A percentile compares a stretch with the other conserved stretches of the same genome.
Evolutionary conservation across 2,329 filamentous ascomycete genomes (phyloP).

Genomic region (Sordariomycetes sp.): DNA sequence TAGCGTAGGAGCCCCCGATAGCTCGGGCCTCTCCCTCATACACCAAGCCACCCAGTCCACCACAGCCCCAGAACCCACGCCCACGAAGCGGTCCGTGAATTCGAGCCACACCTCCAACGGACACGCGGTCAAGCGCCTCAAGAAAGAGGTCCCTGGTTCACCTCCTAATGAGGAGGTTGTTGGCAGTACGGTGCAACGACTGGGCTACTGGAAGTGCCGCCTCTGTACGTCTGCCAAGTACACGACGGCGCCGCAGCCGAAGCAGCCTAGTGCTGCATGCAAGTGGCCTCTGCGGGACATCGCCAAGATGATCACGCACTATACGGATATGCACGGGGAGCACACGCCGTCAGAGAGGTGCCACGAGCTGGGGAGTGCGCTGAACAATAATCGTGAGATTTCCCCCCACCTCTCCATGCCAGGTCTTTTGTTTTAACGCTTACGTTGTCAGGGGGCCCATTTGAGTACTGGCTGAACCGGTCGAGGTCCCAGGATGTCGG

Average conservation of each 20-base stretch:
- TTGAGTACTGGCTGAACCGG: slow-evolving; percentile 31
- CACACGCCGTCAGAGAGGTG: slow-evolving; percentile 26
- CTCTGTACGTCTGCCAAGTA: slow-evolving; percentile 29
- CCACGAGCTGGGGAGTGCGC: slow-evolving; percentile 25
- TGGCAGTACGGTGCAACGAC: slow-evolving; percentile 18
- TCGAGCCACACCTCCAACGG: neutral
- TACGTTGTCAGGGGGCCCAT: slow-evolving; percentile 21
- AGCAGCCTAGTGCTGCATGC: slow-evolving; percentile 27
- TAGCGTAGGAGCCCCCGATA: neutral
- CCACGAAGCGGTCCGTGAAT: slow-evolving; percentile 2
- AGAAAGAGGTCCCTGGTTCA: slow-evolving; percentile 8
- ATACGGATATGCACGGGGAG: slow-evolving; percentile 30
- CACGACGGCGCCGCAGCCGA: slow-evolving; percentile 21
- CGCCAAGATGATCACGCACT: slow-evolving; percentile 32
- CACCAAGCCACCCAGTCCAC: neutral
- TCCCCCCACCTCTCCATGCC: neutral
- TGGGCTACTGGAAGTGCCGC: slow-evolving; percentile 32
- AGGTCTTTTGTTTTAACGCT: neutral
- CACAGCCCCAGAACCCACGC: neutral
- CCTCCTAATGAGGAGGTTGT: slow-evolving; percentile 6
- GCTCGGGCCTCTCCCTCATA: neutral
- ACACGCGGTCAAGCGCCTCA: slow-evolving; percentile 7
- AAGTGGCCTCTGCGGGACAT: slow-evolving; percentile 33
- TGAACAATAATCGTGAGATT: slow-evolving; percentile 25
- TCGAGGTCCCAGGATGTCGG: slow-evolving; percentile 23